Conservation (phyloP, 495 filamentous ascomycete species). For the Chlorociboria aeruginascens region DNA sequence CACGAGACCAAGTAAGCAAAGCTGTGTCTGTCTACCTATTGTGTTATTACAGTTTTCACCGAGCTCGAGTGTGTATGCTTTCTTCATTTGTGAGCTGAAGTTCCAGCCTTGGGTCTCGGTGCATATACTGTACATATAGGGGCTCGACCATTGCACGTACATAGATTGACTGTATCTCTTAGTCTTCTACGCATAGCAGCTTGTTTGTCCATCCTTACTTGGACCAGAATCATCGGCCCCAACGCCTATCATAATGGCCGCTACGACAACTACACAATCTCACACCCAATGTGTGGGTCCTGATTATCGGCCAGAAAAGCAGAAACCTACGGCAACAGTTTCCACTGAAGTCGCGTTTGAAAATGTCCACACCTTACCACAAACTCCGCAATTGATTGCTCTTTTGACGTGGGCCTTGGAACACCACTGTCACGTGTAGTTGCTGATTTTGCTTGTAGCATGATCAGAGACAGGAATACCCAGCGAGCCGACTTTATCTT, state of each 20-base stretch:
- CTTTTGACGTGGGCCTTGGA: slow-evolving; percentile 72
- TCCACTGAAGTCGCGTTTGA: slow-evolving; percentile 71
- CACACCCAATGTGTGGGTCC: slow-evolving; percentile 49
- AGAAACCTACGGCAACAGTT: slow-evolving; percentile 83
- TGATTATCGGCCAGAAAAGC: slow-evolving; percentile 53
- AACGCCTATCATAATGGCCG: slow-evolving; percentile 8
- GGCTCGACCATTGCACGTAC: no score
- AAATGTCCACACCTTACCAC: slow-evolving; percentile 81
- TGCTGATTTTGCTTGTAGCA: slow-evolving; percentile 39
- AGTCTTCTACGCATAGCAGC: no score
- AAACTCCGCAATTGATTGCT: slow-evolving; percentile 94
- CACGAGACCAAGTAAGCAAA: no score
- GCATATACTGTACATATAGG: no score
- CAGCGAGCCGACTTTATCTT: slow-evolving; percentile 94
- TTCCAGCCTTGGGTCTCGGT: no score
- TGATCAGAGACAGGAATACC: slow-evolving; percentile 87
- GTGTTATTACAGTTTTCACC: no score
- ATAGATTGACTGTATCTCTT: no score
- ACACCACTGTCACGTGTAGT: slow-evolving; percentile 1
- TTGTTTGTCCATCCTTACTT: no score
- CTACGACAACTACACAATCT: slow-evolving; percentile 1
- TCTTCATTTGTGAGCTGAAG: no score
- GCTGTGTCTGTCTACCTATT: no score
- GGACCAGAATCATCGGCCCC: no score
- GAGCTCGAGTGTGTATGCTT: no score